A percentile compares a stretch with the other conserved stretches of the same genome.
Evolutionary conservation across 495 filamentous ascomycete genomes (phyloP).

Genomic region (Cairneyella variabilis): DNA sequence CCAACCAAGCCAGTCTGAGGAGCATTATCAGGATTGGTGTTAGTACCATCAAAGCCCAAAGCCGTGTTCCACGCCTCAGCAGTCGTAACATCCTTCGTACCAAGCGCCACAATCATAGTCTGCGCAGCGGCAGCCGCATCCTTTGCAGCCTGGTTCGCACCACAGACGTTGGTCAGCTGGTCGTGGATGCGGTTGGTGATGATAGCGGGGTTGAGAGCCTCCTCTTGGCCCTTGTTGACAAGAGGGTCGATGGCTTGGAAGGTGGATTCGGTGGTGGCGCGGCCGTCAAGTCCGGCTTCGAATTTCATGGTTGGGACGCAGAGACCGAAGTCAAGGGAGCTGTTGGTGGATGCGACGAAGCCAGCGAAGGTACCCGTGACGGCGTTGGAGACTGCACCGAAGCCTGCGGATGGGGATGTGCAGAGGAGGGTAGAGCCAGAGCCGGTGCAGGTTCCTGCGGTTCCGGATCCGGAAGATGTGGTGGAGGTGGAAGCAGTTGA

Average conservation of each 20-base stretch:
- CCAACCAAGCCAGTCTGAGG: constrained; percentile 34
- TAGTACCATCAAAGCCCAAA: constrained; percentile 33
- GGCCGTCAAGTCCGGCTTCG: constrained; percentile 42
- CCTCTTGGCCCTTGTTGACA: constrained; percentile 44
- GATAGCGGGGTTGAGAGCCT: constrained; percentile 58
- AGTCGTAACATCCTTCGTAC: constrained; percentile 28
- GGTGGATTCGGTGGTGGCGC: constrained; percentile 44
- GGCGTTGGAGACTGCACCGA: constrained; percentile 9
- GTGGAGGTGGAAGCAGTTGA: constrained; percentile 3
- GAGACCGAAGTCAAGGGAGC: constrained; percentile 45
- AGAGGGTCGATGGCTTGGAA: constrained; percentile 49
- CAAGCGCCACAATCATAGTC: constrained; percentile 25
- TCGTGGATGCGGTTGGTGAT: constrained; percentile 63
- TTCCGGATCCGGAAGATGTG: constrained; percentile 1
- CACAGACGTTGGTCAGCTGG: constrained; percentile 40
- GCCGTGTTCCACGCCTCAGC: constrained; percentile 34
- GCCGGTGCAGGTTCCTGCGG: constrained; percentile 15
- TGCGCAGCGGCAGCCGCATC: constrained; percentile 37
- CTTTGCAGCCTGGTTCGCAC: constrained; percentile 38
- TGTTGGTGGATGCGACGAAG: constrained; percentile 26
- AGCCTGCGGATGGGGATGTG: constrained; percentile 8
- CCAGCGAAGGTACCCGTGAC: constrained; percentile 17
- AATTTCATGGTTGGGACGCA: constrained; percentile 54
- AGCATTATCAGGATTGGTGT: constrained; percentile 39
- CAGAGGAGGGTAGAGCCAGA: constrained; percentile 8